phyloP scores from a whole-genome alignment of 805 yeast genomes.

The Metschnikowia arizonensis region DNA sequence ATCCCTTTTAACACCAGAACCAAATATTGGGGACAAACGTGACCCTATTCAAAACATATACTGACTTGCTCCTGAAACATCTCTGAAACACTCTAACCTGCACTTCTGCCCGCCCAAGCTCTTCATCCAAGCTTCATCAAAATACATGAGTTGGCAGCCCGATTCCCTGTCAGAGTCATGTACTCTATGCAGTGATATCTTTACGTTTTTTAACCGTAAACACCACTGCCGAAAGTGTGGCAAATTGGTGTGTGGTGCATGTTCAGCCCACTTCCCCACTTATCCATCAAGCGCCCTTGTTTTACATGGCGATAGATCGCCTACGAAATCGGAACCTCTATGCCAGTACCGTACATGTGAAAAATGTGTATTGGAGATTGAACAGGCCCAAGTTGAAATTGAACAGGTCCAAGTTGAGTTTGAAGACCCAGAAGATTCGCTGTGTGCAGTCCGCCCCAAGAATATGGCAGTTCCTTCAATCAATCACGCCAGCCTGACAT shows the following conservation, averaged over 20 bases:
- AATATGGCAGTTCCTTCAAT: conserved; percentile 12
- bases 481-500: not conserved
- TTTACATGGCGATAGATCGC: conserved; percentile 16
- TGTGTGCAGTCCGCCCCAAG: conserved; percentile 12
- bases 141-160: conserved; percentile 55
- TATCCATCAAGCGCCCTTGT: conserved; percentile 21
- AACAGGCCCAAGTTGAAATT: conserved; percentile 11
- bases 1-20: not conserved
- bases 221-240: conserved; percentile 89
- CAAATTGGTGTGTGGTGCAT: conserved; percentile 65
- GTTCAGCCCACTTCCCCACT: conserved; percentile 51
- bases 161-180: conserved; percentile 55
- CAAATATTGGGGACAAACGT: too few species aligned
- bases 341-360: conserved; percentile 66
- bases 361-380: conserved; percentile 56
- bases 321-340: conserved; percentile 11
- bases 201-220: conserved; percentile 61
- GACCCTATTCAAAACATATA: too few species aligned
- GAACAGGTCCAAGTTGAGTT: conserved; percentile 6
- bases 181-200: conserved; percentile 48
- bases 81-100: not conserved
- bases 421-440: too few species aligned
- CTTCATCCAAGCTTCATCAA: not conserved
- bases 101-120: too few species aligned
- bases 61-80: too few species aligned